Evolutionary conservation across 495 filamentous ascomycete species (phyloP).

Genomic region (Rostrohypoxylon terebratum): DNA sequence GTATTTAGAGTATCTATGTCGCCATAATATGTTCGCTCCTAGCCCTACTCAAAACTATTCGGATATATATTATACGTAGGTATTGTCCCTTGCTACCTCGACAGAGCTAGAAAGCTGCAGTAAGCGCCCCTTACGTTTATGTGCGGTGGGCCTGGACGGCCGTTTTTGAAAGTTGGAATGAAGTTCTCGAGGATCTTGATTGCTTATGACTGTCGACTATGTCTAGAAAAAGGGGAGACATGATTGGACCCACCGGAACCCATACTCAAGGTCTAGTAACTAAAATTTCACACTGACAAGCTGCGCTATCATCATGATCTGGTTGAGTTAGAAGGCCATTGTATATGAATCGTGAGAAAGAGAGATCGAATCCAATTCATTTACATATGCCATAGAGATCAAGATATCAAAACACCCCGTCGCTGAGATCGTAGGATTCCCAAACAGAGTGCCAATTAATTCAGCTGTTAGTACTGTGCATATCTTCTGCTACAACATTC

Average conservation of each 20-base stretch:
- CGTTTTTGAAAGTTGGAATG: no score
- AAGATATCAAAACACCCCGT: conserved; percentile 7
- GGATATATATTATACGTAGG: no score
- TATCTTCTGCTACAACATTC: conserved; percentile 13
- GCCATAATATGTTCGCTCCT: no score
- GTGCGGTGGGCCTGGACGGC: no score
- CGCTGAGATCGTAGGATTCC: conserved; percentile 2
- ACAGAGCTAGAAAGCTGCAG: no score
- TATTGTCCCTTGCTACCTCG: no score
- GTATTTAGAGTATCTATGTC: no score
- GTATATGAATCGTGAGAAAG: conserved; percentile 5
- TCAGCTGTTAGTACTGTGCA: conserved; percentile 8
- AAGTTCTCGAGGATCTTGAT: no score
- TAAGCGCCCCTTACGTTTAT: no score
- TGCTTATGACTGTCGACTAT: no score
- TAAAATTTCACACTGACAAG: conserved; percentile 8
- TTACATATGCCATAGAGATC: conserved; percentile 6
- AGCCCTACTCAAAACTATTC: no score
- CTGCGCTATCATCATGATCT: conserved; percentile 4
- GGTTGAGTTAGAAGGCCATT: conserved; percentile 5
- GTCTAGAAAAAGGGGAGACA: no score
- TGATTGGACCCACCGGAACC: neutral
- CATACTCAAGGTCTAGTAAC: conserved; percentile 10
- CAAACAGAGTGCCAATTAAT: conserved; percentile 5
- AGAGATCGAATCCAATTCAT: conserved; percentile 1